phyloP scores from a whole-genome alignment of 805 yeast genomes.

The Zygoascus flipseniorum region DNA sequence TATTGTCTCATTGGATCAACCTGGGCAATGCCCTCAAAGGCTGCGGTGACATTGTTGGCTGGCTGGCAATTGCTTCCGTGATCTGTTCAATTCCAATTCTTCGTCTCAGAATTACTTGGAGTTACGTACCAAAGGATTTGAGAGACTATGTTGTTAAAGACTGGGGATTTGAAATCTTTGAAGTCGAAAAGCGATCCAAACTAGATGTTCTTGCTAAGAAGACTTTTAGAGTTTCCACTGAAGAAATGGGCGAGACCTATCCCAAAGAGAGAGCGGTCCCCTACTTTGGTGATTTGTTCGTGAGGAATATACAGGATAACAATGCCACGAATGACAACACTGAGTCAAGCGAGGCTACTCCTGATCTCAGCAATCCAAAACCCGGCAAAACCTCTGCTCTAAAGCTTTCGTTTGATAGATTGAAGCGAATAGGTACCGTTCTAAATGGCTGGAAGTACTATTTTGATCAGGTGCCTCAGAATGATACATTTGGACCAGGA shows the following conservation, averaged over 20 bases:
- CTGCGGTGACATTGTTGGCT: slow-evolving; percentile 86
- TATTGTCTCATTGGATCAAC: slow-evolving; percentile 76
- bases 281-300: slow-evolving; percentile 77
- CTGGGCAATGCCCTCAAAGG: slow-evolving; percentile 70
- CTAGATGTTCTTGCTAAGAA: slow-evolving; percentile 47
- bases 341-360: not conserved
- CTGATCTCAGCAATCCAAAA: not conserved
- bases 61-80: slow-evolving; percentile 83
- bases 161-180: slow-evolving; percentile 92
- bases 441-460: slow-evolving; percentile 80
- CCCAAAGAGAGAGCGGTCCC: slow-evolving; percentile 77
- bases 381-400: slow-evolving; percentile 27
- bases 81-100: slow-evolving; percentile 76
- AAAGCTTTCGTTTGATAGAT: slow-evolving; percentile 52
- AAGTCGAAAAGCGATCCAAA: slow-evolving; percentile 68
- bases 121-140: slow-evolving; percentile 49
- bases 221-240: slow-evolving; percentile 36
- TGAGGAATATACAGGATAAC: slow-evolving; percentile 27
- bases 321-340: not conserved
- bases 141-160: slow-evolving; percentile 59
- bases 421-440: slow-evolving; percentile 61
- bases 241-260: slow-evolving; percentile 72
- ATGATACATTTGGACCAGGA: slow-evolving; percentile 26
- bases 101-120: slow-evolving; percentile 70
- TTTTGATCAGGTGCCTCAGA: slow-evolving; percentile 40